Conservation (phyloP, 2,329 filamentous ascomycete genomes). For the Sarocladiaceae sp. region DNA sequence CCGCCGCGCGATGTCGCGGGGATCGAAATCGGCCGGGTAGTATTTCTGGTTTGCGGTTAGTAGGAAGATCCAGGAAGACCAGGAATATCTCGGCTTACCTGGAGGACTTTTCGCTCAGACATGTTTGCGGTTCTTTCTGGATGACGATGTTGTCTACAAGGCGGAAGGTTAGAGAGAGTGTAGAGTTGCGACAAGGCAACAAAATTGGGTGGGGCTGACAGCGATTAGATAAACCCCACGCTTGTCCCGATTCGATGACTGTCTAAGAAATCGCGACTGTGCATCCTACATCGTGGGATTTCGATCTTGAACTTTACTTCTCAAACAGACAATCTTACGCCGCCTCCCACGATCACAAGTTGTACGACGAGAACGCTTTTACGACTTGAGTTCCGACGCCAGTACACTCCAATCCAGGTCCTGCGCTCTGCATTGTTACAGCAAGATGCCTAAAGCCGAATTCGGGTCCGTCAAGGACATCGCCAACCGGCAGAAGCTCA, state of each 20-base stretch:
- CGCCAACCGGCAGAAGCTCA: slow-evolving; percentile 84
- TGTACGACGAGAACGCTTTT: no score
- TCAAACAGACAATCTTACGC: no score
- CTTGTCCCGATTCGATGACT: no score
- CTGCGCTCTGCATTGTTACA: no score
- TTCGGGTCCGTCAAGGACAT: slow-evolving; percentile 88
- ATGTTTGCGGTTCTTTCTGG: slow-evolving; percentile 42
- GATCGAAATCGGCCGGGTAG: slow-evolving; percentile 83
- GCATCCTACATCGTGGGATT: no score
- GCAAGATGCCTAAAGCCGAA: slow-evolving; percentile 90
- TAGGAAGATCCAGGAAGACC: slow-evolving; percentile 4
- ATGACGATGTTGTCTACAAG: neutral
- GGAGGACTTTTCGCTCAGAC: slow-evolving; percentile 82
- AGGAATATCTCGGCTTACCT: slow-evolving; percentile 20
- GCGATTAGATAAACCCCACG: slow-evolving; percentile 14
- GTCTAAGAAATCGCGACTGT: no score
- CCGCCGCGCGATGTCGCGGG: slow-evolving; percentile 69
- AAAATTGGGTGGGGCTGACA: slow-evolving; percentile 8
- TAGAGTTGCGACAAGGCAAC: neutral
- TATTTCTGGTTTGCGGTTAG: no score
- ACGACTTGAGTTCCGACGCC: no score
- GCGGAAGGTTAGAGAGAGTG: neutral
- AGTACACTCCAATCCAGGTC: no score
- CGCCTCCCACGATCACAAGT: no score
- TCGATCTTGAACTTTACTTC: no score